A percentile compares a stretch with the other conserved stretches of the same genome.
These are phyloP conservation scores for Fraxinus velutina DNA, from an alignment of 305 asterid species.

Conservation along the genomic window DNA sequence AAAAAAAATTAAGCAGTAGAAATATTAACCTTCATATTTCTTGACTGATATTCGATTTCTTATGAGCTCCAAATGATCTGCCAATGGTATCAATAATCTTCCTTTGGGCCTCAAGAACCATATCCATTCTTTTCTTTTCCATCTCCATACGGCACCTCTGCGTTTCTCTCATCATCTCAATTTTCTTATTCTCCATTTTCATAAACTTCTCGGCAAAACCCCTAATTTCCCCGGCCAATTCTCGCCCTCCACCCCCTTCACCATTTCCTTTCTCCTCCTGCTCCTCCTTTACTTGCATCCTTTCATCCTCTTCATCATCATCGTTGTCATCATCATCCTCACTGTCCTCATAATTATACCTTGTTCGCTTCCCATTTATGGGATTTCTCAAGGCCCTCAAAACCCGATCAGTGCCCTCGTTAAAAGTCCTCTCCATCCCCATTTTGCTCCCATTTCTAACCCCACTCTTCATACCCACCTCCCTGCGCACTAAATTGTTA, in stretches of 20 bases:
- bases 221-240: conserved; percentile 62
- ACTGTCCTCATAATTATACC: conserved; percentile 31
- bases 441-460: conserved; percentile 27
- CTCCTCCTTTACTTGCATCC: conserved; percentile 29
- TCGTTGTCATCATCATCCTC: conserved; percentile 37
- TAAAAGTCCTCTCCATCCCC: conserved; percentile 26
- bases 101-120: conserved; percentile 74
- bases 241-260: conserved; percentile 39
- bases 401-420: conserved; percentile 24
- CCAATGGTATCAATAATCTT: conserved; percentile 63
- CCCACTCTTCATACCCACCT: conserved; percentile 19
- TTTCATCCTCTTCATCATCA: conserved; percentile 30
- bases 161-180: conserved; percentile 71
- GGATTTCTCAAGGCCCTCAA: conserved; percentile 33
- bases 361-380: conserved; percentile 35
- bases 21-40: conserved; percentile 32
- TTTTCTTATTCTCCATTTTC: conserved; percentile 73
- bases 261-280: conserved; percentile 23
- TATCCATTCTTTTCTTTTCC: conserved; percentile 81
- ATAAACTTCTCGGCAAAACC: conserved; percentile 72
- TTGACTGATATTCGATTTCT: conserved; percentile 48
- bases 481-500: conserved; percentile 40
- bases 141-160: conserved; percentile 67
- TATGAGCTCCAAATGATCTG: conserved; percentile 55
- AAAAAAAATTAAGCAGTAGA: neutral